Evolutionary conservation across 768 basidiomycete species (phyloP).

Genomic region (Dendrothele bispora): DNA sequence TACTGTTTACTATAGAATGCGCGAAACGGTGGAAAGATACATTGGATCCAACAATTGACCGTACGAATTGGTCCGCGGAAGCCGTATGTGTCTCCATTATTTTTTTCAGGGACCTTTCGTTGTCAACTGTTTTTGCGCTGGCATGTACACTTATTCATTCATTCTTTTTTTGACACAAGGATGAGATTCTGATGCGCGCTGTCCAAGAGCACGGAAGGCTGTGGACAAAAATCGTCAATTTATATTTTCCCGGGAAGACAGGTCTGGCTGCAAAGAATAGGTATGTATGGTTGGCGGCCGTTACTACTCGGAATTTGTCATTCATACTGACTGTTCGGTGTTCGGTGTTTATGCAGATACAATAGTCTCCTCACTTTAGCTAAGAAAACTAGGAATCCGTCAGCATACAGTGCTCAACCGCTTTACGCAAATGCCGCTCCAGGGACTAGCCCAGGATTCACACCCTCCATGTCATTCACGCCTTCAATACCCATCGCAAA

Average conservation of each 20-base stretch:
- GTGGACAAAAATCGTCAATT: slow-evolving; percentile 26
- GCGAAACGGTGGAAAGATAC: slow-evolving; percentile 30
- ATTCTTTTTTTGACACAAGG: slow-evolving; percentile 11
- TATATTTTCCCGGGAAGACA: slow-evolving; percentile 27
- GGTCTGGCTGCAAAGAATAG: slow-evolving; percentile 31
- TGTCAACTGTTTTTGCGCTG: background rate
- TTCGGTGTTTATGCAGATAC: slow-evolving; percentile 10
- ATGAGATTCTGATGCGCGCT: slow-evolving; percentile 20
- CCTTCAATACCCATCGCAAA: too few relatives aligned
- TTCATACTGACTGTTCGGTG: background rate
- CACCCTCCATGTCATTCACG: too few relatives aligned
- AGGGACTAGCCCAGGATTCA: too few relatives aligned
- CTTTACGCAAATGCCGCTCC: too few relatives aligned
- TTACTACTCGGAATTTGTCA: background rate
- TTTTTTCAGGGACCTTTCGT: background rate
- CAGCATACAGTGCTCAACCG: too few relatives aligned
- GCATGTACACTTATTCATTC: background rate
- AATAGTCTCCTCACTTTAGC: too few relatives aligned
- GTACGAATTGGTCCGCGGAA: slow-evolving; percentile 22
- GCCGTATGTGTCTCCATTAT: slow-evolving; percentile 14
- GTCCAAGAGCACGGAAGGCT: slow-evolving; percentile 21
- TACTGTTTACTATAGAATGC: slow-evolving; percentile 13
- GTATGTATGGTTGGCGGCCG: slow-evolving; percentile 8
- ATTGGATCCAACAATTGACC: slow-evolving; percentile 26
- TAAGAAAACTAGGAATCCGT: too few relatives aligned